Percentiles rank a stretch among this genome's conserved stretches.
phyloP scores from a whole-genome alignment of 2,329 filamentous ascomycete genomes.

The Epichloe hybrida region DNA sequence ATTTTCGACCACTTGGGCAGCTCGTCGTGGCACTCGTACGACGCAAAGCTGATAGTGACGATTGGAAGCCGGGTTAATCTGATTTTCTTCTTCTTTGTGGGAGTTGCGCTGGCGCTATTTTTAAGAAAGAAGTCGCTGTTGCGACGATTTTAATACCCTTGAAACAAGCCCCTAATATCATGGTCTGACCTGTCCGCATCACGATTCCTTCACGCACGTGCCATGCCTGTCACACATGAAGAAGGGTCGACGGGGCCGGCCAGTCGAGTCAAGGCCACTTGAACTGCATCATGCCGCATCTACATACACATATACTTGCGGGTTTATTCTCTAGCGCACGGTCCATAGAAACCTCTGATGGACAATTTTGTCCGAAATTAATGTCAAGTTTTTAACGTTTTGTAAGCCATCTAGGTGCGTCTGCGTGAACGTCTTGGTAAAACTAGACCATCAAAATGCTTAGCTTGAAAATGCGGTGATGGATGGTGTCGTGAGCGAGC shows the following conservation, averaged over 20 bases:
- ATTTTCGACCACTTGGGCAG: constrained; percentile 27
- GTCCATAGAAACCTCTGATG: not conserved
- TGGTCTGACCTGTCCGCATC: not conserved
- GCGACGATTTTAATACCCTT: constrained; percentile 7
- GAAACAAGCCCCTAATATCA: not conserved
- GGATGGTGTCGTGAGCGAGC: not conserved
- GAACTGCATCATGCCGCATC: not conserved
- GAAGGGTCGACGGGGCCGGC: not conserved
- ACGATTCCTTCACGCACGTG: not conserved
- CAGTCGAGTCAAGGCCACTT: not conserved
- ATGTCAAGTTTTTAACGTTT: not conserved
- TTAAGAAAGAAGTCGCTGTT: constrained; percentile 9
- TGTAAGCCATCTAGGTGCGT: not conserved
- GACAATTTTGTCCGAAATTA: not conserved
- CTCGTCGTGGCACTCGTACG: constrained; percentile 28
- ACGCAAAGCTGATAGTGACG: constrained; percentile 14
- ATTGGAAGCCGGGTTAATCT: constrained; percentile 8
- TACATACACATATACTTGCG: not conserved
- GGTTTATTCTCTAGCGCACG: constrained; percentile 2
- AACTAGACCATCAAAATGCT: not conserved
- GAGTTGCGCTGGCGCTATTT: constrained; percentile 9
- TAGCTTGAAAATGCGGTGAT: not conserved
- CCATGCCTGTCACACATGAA: not conserved
- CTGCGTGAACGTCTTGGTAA: not conserved
- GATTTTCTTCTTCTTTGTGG: constrained; percentile 10